Conservation (phyloP, 225 moss, liverwort and hornwort genomes). For the Takakia lepidozioides region DNA sequence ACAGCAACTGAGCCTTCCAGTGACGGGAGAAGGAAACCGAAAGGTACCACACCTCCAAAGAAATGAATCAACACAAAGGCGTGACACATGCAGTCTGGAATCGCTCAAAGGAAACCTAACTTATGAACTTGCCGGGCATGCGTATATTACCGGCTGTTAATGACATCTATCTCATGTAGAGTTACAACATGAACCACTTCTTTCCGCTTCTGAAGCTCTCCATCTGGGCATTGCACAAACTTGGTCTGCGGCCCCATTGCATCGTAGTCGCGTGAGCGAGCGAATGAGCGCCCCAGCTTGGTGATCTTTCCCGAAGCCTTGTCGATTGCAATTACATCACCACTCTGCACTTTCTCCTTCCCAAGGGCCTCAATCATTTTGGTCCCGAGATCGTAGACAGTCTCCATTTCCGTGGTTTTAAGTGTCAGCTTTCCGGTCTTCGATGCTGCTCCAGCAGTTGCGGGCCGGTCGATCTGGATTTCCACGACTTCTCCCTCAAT, state of each 20-base stretch:
- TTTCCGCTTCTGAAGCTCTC: constrained; percentile 79
- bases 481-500: constrained; percentile 87
- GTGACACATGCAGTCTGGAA: too few species aligned
- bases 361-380: constrained; percentile 74
- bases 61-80: too few species aligned
- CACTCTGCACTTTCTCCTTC: constrained; percentile 61
- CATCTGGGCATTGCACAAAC: constrained; percentile 76
- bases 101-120: too few species aligned
- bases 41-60: too few species aligned
- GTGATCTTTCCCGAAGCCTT: constrained; percentile 77
- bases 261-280: constrained; percentile 67
- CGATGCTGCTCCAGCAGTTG: constrained; percentile 21
- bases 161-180: constrained; percentile 75
- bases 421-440: constrained; percentile 67
- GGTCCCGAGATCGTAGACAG: constrained; percentile 57
- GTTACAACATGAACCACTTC: constrained; percentile 80
- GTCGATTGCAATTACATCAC: constrained; percentile 74
- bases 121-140: too few species aligned
- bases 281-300: constrained; percentile 68
- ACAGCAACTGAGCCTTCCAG: too few species aligned
- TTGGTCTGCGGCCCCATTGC: constrained; percentile 80
- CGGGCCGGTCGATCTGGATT: constrained; percentile 59
- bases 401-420: constrained; percentile 89
- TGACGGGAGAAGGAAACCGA: too few species aligned
- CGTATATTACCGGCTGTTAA: constrained; percentile 80